Conservation (phyloP, 495 filamentous ascomycete genomes). For the Delitschia confertaspora region DNA sequence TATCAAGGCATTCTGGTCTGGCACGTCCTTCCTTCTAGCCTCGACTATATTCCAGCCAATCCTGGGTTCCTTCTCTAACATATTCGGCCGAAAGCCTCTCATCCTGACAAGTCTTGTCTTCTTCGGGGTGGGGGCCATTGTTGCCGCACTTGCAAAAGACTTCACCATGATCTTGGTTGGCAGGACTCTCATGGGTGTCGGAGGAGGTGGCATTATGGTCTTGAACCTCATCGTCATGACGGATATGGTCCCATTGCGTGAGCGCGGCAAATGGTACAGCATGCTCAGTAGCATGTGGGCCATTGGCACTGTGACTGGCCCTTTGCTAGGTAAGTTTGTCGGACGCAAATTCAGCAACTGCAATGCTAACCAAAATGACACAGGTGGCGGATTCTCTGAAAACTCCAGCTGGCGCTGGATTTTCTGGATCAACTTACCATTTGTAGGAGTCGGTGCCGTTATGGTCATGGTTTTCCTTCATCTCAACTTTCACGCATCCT, state of each 20-base stretch:
- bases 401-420: constrained; percentile 52
- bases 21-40: constrained; percentile 46
- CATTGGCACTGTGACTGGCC: constrained; percentile 57
- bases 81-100: constrained; percentile 41
- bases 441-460: constrained; percentile 41
- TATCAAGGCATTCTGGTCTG: constrained; percentile 54
- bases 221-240: constrained; percentile 59
- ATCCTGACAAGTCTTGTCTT: constrained; percentile 45
- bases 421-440: constrained; percentile 51
- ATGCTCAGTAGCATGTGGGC: constrained; percentile 39
- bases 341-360: background rate
- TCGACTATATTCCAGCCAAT: constrained; percentile 38
- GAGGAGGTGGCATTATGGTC: constrained; percentile 58
- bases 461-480: constrained; percentile 44
- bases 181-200: constrained; percentile 60
- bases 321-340: constrained; percentile 43
- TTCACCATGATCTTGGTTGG: constrained; percentile 56
- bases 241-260: constrained; percentile 49
- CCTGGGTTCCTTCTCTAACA: constrained; percentile 40
- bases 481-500: constrained; percentile 36
- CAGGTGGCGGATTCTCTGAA: constrained; percentile 53
- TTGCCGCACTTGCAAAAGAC: constrained; percentile 50
- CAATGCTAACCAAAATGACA: background rate
- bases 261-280: constrained; percentile 42
- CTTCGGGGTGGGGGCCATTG: constrained; percentile 51